Evolutionary conservation across 352 stramenopile species (phyloP).

Genomic region (Globisporangium canariense): DNA sequence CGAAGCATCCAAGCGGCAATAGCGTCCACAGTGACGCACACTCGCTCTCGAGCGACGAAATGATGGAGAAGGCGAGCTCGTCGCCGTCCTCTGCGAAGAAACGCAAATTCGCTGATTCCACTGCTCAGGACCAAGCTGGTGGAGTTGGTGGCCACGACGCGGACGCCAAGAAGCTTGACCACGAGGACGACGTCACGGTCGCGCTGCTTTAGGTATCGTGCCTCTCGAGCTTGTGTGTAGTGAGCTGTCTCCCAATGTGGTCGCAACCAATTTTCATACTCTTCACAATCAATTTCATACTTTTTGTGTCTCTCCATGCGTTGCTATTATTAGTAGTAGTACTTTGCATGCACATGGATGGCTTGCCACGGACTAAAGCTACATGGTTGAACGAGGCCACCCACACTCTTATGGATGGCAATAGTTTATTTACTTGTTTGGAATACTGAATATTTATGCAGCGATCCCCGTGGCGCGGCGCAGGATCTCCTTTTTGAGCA

Average conservation of each 20-base stretch:
- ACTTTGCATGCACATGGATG: too few species aligned
- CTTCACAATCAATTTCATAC: neutral
- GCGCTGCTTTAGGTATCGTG: slow-evolving; percentile 8
- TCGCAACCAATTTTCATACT: too few species aligned
- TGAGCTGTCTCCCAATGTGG: neutral
- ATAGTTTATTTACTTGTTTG: slow-evolving; percentile 5
- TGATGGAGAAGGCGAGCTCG: slow-evolving; percentile 4
- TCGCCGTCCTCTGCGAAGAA: slow-evolving; percentile 10
- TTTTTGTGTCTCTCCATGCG: neutral
- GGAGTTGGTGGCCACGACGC: neutral
- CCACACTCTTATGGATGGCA: neutral
- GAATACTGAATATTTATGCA: neutral
- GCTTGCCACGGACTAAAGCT: too few species aligned
- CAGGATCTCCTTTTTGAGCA: slow-evolving; percentile 68
- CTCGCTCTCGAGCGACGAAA: slow-evolving; percentile 8
- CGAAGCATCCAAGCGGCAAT: slow-evolving; percentile 5
- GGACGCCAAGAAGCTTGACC: slow-evolving; percentile 3
- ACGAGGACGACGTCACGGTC: slow-evolving; percentile 5
- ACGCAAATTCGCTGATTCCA: slow-evolving; percentile 7
- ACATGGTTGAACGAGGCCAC: too few species aligned
- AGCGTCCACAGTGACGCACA: neutral
- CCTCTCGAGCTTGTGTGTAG: neutral
- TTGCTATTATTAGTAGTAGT: too few species aligned
- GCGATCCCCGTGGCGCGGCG: slow-evolving; percentile 28
- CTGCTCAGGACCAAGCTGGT: neutral